Evolutionary conservation across 2,329 filamentous ascomycete species (phyloP).

Genomic region (Calycina herbarum): DNA sequence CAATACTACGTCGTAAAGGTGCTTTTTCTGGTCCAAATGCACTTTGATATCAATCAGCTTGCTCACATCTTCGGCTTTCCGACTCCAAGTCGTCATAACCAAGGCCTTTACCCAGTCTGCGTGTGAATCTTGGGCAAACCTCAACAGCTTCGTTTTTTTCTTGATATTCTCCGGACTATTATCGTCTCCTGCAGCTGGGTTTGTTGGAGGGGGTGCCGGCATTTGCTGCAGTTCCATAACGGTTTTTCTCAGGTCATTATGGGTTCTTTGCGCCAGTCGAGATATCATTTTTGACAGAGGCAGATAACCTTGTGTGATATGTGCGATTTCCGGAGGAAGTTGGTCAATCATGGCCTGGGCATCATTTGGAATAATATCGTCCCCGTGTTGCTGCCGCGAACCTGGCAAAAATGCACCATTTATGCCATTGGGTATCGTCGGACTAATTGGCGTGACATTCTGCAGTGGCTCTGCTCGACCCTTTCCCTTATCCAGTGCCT

Average conservation of each 20-base stretch:
- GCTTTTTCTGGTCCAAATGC: slow-evolving; percentile 66
- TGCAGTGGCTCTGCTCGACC: slow-evolving; percentile 31
- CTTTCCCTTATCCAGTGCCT: slow-evolving; percentile 39
- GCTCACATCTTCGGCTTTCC: slow-evolving; percentile 74
- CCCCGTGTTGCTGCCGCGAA: slow-evolving; percentile 25
- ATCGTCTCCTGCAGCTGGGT: slow-evolving; percentile 51
- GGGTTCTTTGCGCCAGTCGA: slow-evolving; percentile 79
- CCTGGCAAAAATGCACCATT: slow-evolving; percentile 29
- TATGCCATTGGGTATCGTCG: slow-evolving; percentile 30
- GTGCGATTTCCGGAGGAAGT: slow-evolving; percentile 61
- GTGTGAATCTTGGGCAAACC: slow-evolving; percentile 77
- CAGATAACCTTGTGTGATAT: slow-evolving; percentile 76
- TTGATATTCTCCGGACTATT: slow-evolving; percentile 63
- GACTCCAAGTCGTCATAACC: slow-evolving; percentile 87
- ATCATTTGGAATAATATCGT: slow-evolving; percentile 28
- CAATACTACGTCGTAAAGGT: slow-evolving; percentile 60
- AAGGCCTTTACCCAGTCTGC: slow-evolving; percentile 90
- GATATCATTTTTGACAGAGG: slow-evolving; percentile 73
- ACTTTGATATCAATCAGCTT: slow-evolving; percentile 84
- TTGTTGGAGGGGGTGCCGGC: slow-evolving; percentile 56
- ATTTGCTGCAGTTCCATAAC: slow-evolving; percentile 70
- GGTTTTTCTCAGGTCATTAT: slow-evolving; percentile 72
- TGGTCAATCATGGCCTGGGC: slow-evolving; percentile 52
- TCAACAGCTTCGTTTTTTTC: slow-evolving; percentile 74
- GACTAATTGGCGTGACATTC: slow-evolving; percentile 34